Percentiles rank a stretch among this genome's conserved stretches.
Evolutionary conservation across 2,329 filamentous ascomycete species (phyloP).

Genomic region (Fusarium sacchari): DNA sequence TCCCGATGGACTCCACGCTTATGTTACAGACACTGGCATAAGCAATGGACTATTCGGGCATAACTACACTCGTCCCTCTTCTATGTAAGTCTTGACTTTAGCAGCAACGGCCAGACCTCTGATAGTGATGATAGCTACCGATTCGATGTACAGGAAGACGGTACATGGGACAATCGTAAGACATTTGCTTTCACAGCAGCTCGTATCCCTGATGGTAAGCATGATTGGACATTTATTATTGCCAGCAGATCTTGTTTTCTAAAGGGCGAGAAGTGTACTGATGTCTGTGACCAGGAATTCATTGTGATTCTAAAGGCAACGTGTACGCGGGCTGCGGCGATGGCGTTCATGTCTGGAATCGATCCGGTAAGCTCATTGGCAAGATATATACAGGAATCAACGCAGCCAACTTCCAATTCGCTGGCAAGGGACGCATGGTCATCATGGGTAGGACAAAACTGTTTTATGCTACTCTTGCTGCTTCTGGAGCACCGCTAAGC

Average conservation of each 20-base stretch:
- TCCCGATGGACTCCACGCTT: constrained; percentile 61
- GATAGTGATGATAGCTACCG: constrained; percentile 51
- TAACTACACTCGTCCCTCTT: constrained; percentile 54
- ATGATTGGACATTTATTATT: background rate
- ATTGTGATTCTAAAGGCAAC: constrained; percentile 64
- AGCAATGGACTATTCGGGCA: constrained; percentile 54
- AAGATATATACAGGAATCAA: constrained; percentile 64
- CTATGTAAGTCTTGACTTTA: constrained; percentile 53
- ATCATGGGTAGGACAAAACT: constrained; percentile 50
- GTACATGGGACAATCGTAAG: constrained; percentile 59
- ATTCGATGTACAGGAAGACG: constrained; percentile 56
- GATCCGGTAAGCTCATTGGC: constrained; percentile 58
- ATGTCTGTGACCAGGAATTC: constrained; percentile 54
- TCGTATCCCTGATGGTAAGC: constrained; percentile 67
- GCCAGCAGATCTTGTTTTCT: background rate
- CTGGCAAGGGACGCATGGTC: constrained; percentile 49
- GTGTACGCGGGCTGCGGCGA: constrained; percentile 63
- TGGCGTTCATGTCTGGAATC: constrained; percentile 60
- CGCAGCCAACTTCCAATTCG: constrained; percentile 59
- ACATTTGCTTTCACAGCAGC: constrained; percentile 66
- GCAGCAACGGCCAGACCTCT: accelerated
- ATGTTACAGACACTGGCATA: constrained; percentile 66
- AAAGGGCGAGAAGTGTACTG: background rate
- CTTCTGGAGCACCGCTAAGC: constrained; percentile 24
- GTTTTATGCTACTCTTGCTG: constrained; percentile 45